Evolutionary conservation across 2,329 filamentous ascomycete genomes (phyloP).

Genomic region (Penicillium sp.): DNA sequence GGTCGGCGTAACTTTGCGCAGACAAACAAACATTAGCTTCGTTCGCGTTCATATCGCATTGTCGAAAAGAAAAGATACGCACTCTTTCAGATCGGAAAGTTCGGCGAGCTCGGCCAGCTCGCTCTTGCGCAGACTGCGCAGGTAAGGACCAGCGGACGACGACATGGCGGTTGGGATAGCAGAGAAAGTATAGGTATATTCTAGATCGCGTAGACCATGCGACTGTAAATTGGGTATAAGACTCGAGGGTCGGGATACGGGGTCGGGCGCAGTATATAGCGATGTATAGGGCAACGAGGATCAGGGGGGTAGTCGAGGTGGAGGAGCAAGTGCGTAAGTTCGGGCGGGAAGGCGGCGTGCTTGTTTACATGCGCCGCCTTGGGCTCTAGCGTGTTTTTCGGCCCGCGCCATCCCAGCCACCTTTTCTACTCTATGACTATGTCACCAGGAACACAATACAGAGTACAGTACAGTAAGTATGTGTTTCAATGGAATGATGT

Average conservation of each 20-base stretch:
- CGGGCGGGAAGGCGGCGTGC: background rate
- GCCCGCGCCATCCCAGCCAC: conserved; percentile 14
- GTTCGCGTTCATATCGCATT: background rate
- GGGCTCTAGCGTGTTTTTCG: conserved; percentile 20
- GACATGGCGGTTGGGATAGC: conserved; percentile 23
- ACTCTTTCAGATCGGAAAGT: conserved; percentile 68
- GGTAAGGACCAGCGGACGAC: conserved; percentile 68
- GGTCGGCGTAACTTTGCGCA: conserved; percentile 57
- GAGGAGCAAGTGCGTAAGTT: background rate
- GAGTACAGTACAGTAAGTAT: background rate
- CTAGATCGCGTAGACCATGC: conserved; percentile 47
- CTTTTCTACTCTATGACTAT: background rate
- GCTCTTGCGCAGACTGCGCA: conserved; percentile 76
- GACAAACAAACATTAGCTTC: conserved; percentile 16
- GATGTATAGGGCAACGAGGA: background rate
- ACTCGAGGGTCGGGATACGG: background rate
- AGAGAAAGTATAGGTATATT: conserved; percentile 12
- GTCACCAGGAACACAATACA: background rate
- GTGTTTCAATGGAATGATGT: background rate
- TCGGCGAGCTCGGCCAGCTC: conserved; percentile 73
- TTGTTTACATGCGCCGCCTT: conserved; percentile 30
- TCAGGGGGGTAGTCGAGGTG: background rate
- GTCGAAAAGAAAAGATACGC: conserved; percentile 38
- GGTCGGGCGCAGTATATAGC: background rate
- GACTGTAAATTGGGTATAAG: conserved; percentile 29